Evolutionary conservation across 2,329 filamentous ascomycete genomes (phyloP).

Genomic region (Fusarium haematococcum): DNA sequence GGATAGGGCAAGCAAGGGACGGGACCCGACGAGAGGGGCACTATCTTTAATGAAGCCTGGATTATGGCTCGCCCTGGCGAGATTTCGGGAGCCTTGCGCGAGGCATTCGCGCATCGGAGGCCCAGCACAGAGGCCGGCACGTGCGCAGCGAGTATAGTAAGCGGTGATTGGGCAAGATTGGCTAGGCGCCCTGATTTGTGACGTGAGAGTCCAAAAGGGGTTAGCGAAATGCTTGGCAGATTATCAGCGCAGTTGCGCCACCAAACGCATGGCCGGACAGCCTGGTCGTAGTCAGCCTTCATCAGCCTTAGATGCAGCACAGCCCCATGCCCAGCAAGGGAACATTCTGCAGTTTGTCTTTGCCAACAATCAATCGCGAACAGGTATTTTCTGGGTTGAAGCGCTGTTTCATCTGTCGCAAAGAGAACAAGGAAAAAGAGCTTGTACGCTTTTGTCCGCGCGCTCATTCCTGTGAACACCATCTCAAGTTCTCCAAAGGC

Average conservation of each 20-base stretch:
- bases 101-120: background rate
- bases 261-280: background rate
- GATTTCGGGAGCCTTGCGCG: background rate
- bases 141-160: background rate
- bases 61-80: background rate
- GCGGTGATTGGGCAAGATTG: background rate
- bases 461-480: background rate
- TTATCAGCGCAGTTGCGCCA: background rate
- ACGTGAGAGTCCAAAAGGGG: background rate
- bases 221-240: background rate
- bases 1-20: background rate
- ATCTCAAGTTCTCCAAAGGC: background rate
- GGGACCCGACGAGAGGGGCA: background rate
- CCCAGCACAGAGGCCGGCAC: background rate
- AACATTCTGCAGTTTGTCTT: background rate
- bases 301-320: background rate
- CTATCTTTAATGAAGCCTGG: background rate
- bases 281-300: background rate
- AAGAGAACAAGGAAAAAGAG: background rate
- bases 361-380: background rate
- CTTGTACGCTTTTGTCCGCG: background rate
- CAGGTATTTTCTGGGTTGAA: background rate
- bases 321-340: background rate
- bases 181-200: background rate
- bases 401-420: background rate